Base-by-base conservation (phyloP, 2,329 filamentous ascomycete genomes). In the Chaetomium olivaceum region DNA sequence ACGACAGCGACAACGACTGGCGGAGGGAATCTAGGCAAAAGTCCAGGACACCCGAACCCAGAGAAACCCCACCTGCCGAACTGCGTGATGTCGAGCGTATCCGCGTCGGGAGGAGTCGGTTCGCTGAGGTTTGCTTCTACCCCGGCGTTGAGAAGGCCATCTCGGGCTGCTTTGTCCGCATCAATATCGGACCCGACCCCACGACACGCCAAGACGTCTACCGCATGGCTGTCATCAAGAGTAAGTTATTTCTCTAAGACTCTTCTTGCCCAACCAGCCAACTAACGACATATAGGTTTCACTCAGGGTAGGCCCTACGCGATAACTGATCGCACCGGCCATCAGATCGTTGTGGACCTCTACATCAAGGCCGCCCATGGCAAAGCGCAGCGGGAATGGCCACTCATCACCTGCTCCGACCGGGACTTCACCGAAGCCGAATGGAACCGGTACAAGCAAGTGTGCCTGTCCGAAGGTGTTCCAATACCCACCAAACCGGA, bases 91-190 rank as follows among this genome's bases (percentile, higher is more conserved):
- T 94, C 70, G 91, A 98, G 74, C 87, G 91, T 59, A 87, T 94
- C 61, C 88, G 92, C 64, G 86, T 99, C 65, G 92, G 93, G 58
- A 87, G 95, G 68, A 90, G 87, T 71, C 91, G 93, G 74, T 97
- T 99, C 76, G 90, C 91, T 7, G 88, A 94, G 73, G 90, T 97
- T 63, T 97, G 93, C 82, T 97, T 96, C 80, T 94, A 93, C 71
- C 95, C 95, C 12, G 89, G 89, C 4, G 97, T 99, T 71, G 91
- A 96, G 63, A 81, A 90, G 9, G 85, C 90, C 33, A 91, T 97
- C 73, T 87, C 83, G 19, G 92, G 92, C 60, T 96, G 93, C 77
- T 99, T 91, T 76, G 89, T 90, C 46, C 91, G 95, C 60, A 87
- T 98, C 70, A 91, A 89, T 68, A 87, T 97, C 64, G 94, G 93